Evolutionary conservation across 2,329 filamentous ascomycete genomes (phyloP), one percentile per base, ranked within the genome.

Genomic region (Cyphellophora europaea): DNA sequence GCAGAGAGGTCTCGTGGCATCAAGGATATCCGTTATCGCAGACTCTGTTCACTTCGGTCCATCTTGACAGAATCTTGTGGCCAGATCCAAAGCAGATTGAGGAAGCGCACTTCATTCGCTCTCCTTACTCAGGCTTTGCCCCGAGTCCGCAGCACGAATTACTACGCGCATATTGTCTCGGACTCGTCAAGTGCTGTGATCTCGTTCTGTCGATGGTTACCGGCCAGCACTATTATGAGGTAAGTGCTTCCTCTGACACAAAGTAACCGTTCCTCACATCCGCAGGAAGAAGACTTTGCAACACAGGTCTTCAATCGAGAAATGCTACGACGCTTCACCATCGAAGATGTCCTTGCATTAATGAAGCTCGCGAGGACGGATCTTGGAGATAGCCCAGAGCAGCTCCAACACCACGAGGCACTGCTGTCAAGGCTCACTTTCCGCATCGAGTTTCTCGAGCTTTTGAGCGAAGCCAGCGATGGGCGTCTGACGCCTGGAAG

Each of bases 1-100:
- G 82, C 53, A 79, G 89, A 36, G 91, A 96, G 72, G 85, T 88
- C 52, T 85, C 87, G 43, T 98, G 93, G 88, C 87, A 96, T 55
- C 77, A 85, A 49, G 91, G 93, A n/a, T 88, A 94, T 53, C 87
- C 91, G 2, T 72, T 98, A 6, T 93, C 89, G 2, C 91, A 96
- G 56, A 96, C 91, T 0, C 65, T 98, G 2, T 87, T 96, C 55
- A 95, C 88, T 4, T 94, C 86, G 34, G 69, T 93, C 19, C 91
- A 98, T 56, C 74, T 96, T 37, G 88, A 95, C 50, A 77, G 77
- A 32, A 67, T 98, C 11, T 64, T 94, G 40, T 82, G 78, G 62
- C 79, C 83, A 1, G 68, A 72, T 18, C 79, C 83, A 4, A 64
- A 61, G 21, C 71, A 58, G 4, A 62, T 93, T 16, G 63, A 77